Evolutionary conservation across 371 early-diverging fungal genomes (phyloP), one percentile per base, ranked within the genome.

Genomic region (Mucor saturninus): DNA sequence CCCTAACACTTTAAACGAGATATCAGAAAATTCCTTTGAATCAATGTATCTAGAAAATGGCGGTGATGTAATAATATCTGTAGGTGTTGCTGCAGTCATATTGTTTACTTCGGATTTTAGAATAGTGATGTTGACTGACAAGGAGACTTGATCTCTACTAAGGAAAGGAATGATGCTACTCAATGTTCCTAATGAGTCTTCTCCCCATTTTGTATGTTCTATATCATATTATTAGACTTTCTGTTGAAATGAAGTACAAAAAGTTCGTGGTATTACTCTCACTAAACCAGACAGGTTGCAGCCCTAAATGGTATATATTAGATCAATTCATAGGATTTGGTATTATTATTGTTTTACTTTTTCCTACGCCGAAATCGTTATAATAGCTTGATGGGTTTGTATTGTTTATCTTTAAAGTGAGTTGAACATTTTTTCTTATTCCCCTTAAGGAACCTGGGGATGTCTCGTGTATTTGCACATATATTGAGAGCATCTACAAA

Each of bases 181-280:
- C 2, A 80, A 56, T 15, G 66, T 54, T 21, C 83, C 81, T 29
- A 84, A 69, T 14, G 66, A 70, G 58, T 81, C 84, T 53, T 83
- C 85, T 30, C 86, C 84, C 84, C 84, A 86, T 31, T 80, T 77
- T 56, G 79, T 80, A 54, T 83, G 78, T 40, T 78, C 79, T 71
- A 64, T 45, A 3, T 2, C 15, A 45, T 15, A 46, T 26, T 46
- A 30, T 6, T 49, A 28, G 28, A 8, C 29, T 28, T 28, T 30
- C 10, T 8, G 8, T 28, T 30, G 62, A 10, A 61, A 62, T 45
- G 0, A 21, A 21, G 21, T 21, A 21, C 21, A 21, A 21, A 21
- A 64, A 56, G 40, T 64, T 38, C 35, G 10, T 35, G 50, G n/a
- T 54, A 69, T 46, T 70, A 79, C 79, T 76, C 55, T 77, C 77